Percentiles rank a stretch among this genome's conserved stretches.
These are phyloP conservation scores for Papiliotrema flavescens DNA, from an alignment of 1,284 basidiomycete species.

Conservation along the genomic window DNA sequence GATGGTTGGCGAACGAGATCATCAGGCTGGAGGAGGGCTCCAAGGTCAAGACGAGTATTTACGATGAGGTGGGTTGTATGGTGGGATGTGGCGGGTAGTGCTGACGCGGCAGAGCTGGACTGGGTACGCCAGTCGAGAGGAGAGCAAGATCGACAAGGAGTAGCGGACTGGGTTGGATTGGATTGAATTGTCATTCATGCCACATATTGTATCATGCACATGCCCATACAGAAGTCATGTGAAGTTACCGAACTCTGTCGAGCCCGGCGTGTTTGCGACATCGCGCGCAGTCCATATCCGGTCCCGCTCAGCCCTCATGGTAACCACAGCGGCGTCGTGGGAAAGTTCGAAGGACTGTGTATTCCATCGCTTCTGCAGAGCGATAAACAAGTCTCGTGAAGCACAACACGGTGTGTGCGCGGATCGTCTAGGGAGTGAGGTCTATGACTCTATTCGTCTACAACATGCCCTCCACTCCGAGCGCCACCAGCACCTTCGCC, in stretches of 20 bases:
- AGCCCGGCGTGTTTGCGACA: background rate
- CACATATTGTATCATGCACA: too few species aligned
- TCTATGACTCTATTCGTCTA: conserved; percentile 6
- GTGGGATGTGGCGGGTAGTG: background rate
- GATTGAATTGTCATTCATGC: too few species aligned
- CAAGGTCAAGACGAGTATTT: conserved; percentile 42
- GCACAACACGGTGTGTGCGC: too few species aligned
- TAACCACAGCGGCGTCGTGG: too few species aligned
- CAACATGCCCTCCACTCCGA: conserved; percentile 49
- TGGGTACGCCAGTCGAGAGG: conserved; percentile 29
- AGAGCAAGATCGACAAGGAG: conserved; percentile 10
- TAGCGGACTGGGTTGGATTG: too few species aligned
- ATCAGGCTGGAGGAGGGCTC: conserved; percentile 72
- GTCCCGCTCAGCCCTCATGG: too few species aligned
- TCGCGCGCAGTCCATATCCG: too few species aligned
- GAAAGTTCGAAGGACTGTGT: too few species aligned
- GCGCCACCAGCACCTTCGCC: conserved; percentile 61
- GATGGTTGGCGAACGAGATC: conserved; percentile 80
- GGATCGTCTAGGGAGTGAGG: too few species aligned
- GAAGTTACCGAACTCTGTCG: too few species aligned
- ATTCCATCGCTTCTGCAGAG: too few species aligned
- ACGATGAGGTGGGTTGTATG: conserved; percentile 47
- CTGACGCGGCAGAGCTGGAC: conserved; percentile 33
- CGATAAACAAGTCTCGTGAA: too few species aligned
- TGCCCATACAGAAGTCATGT: background rate